Percentiles rank a stretch among this genome's conserved stretches.
Conservation (phyloP, 805 yeast species). For the Candida insectalens region DNA sequence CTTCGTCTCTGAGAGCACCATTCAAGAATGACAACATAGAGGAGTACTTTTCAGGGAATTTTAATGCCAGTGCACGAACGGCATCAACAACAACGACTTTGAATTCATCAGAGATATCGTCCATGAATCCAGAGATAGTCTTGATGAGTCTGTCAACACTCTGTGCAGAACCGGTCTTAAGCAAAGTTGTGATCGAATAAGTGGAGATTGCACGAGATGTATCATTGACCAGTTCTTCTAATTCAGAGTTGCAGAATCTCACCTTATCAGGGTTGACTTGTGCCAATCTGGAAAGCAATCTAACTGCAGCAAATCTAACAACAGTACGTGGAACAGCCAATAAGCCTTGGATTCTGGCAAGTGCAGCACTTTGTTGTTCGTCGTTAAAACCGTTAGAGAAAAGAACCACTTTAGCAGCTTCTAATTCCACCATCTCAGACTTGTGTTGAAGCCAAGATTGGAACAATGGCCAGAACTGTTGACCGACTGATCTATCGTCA, state of each 20-base stretch:
- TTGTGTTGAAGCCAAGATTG: conserved; percentile 67
- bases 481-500: conserved; percentile 45
- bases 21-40: conserved; percentile 74
- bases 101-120: conserved; percentile 92
- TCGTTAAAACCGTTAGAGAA: conserved; percentile 42
- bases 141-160: conserved; percentile 82
- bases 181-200: conserved; percentile 90
- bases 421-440: conserved; percentile 84
- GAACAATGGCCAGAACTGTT: conserved; percentile 55
- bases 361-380: conserved; percentile 61
- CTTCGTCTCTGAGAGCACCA: conserved; percentile 82
- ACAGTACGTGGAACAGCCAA: conserved; percentile 83
- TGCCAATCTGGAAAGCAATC: conserved; percentile 81
- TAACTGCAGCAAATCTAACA: conserved; percentile 86
- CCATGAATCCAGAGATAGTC: conserved; percentile 81
- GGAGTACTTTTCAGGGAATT: conserved; percentile 86
- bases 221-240: conserved; percentile 82
- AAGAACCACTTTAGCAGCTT: conserved; percentile 74
- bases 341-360: conserved; percentile 64
- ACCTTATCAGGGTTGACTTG: conserved; percentile 71
- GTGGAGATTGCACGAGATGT: conserved; percentile 89
- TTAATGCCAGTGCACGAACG: conserved; percentile 79
- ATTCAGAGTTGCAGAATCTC: conserved; percentile 71
- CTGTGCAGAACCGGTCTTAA: conserved; percentile 89
- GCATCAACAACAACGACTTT: conserved; percentile 93